phyloP scores from a whole-genome alignment of 1,284 basidiomycete genomes.

The Cystobasidium pallidum region DNA sequence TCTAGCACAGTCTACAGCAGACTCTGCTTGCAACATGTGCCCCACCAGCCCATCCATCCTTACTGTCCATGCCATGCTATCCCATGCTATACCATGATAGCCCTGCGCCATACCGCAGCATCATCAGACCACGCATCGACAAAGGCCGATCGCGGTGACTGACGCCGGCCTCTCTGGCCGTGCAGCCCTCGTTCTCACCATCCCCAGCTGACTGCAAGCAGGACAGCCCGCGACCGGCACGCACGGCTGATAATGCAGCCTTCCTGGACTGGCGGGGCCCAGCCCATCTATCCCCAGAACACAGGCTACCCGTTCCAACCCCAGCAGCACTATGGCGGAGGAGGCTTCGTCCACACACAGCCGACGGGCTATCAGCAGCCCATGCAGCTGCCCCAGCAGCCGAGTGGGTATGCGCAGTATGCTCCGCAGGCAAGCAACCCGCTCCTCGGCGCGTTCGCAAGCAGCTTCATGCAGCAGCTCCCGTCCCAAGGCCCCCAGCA shows the following conservation, averaged over 20 bases:
- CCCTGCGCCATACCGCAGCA: no score
- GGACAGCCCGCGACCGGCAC: no score
- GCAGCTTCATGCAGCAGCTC: constrained; percentile 63
- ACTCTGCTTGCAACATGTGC: no score
- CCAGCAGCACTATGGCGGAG: neutral
- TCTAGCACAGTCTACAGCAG: no score
- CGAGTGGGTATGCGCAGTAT: constrained; percentile 55
- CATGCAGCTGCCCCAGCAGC: constrained; percentile 59
- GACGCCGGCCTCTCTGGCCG: no score
- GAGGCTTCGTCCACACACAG: neutral
- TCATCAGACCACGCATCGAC: no score
- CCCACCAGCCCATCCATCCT: no score
- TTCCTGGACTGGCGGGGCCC: neutral
- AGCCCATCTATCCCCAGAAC: neutral
- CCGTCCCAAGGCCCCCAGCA: constrained; percentile 58
- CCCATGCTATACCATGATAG: no score
- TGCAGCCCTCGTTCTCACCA: no score
- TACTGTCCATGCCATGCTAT: no score
- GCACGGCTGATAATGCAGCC: neutral
- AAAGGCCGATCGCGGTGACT: no score
- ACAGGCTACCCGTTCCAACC: neutral
- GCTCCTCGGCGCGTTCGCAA: constrained; percentile 58
- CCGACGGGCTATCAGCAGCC: constrained; percentile 44
- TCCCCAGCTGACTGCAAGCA: no score
- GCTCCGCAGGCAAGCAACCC: constrained; percentile 9